Evolutionary conservation across 2,329 filamentous ascomycete species (phyloP), one percentile per base, ranked within the genome.

Genomic region (Apiospora arundinis): DNA sequence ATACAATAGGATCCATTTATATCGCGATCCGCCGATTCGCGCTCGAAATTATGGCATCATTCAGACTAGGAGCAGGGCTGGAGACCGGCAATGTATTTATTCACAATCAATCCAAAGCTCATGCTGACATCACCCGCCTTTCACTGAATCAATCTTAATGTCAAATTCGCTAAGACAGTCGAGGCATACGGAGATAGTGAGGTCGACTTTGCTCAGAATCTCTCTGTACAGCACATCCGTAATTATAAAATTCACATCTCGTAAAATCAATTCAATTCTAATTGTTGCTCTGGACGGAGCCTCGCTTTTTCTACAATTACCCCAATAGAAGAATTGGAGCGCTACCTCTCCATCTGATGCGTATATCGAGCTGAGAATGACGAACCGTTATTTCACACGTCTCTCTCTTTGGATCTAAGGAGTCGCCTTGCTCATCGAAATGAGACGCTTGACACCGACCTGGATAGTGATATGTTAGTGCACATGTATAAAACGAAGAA

Each of bases 361-460:
- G 14, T 28, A 21, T 46, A 67, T 67, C 65, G 23, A 40, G 25
- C 67, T 56, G 14, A 25, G 52, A 46, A 40, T 40, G 25, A 49
- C 37, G 32, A 21, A 69, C 37, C 18, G 18, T n/a, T 21, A 49
- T n/a, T 42, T 45, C 65, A 45, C 25, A 68, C 52, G 23, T 25
- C 12, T 45, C 65, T 28, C 23, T n/a, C n/a, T n/a, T 45, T 12
- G 46, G 23, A 40, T 16, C 82, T 78, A 91, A 72, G 92, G 89
- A 11, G 92, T 94, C 45, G 90, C 92, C 82, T 91, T 92, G 84
- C 92, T 94, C 92, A 95, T 94, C 81, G 90, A 91, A 77, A 94
- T 90, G 78, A 95, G 84, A 75, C 92, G 88, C 83, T 94, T 95
- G 63, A 95, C 89, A 78, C 92, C 92, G 76, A 92, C 90, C 91